Base-by-base conservation (phyloP, 31 red algal genomes). In the Bonnemaisonia californica region DNA sequence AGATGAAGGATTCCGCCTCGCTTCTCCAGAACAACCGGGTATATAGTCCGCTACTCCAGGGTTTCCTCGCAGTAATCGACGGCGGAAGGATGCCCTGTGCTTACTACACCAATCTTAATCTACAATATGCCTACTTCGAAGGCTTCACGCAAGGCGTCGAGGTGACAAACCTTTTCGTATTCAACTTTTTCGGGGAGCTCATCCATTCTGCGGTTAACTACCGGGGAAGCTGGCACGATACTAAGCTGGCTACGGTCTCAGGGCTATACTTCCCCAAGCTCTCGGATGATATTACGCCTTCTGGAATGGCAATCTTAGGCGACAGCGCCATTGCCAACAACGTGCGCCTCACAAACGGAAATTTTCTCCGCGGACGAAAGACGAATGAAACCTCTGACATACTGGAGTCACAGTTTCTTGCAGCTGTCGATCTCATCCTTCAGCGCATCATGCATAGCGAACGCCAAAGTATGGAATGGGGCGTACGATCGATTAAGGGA, bases 161-260 rank as follows among this genome's bases (percentile, higher is more conserved):
- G 45, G 45, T 51, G 45, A 51, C 45, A 16, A 51, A 51, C 45
- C 45, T 51, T 36, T 62, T 60, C 33, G 74, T 77, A 18, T 77
- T 26, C 24, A 77, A 77, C 57, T 59, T 77, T 62, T 36, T 40
- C n/a, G 74, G 74, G 27, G 74, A 77, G 57, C 27, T 77, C 9
- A 77, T 77, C 35, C 74, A 77, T 62, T 11, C 54, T 35, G 47
- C 26, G 35, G n/a, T 60, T 13, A 69, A 66, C 27, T 64, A 18
- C 23, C 83, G n/a, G 13, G 42, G 30, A 9, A 74, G 35, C 57
- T 76, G 57, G 69, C 71, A 36, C 70, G 30, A 74, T 69, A 86
- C 33, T 0, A 73, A 73, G 29, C 33, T 73, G 24, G 32, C 38
- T n/a, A 47, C 31, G 3, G 69, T 54, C 18, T 73, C 69, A 21